A percentile compares a stretch with the other conserved stretches of the same genome.
Evolutionary conservation across 148 eudicot genomes (phyloP).

Genomic region (Amaranthus palmeri): DNA sequence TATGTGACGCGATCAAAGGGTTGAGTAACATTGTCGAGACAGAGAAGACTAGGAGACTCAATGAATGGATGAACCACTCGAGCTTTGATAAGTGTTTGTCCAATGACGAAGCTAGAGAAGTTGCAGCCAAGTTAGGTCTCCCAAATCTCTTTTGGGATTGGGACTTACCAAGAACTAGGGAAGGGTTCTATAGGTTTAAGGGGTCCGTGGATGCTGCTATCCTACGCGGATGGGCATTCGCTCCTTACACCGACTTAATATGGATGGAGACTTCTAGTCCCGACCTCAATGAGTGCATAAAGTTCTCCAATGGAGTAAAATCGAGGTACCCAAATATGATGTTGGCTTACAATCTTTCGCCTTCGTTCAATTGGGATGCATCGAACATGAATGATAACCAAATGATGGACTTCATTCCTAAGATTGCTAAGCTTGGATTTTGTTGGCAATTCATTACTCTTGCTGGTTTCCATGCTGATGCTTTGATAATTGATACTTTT

Average conservation of each 20-base stretch:
- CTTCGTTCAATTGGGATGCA: conserved; percentile 90
- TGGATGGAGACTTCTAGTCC: conserved; percentile 87
- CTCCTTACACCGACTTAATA: conserved; percentile 48
- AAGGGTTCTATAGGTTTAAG: conserved; percentile 69
- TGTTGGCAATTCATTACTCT: conserved; percentile 80
- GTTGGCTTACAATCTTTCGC: conserved; percentile 75
- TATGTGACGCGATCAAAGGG: conserved; percentile 41
- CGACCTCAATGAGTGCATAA: conserved; percentile 55
- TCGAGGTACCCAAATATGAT: conserved; percentile 47
- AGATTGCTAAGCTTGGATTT: conserved; percentile 60
- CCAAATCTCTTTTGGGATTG: conserved; percentile 65
- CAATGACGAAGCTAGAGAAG: conserved; percentile 45
- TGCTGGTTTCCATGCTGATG: conserved; percentile 77
- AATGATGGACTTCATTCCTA: conserved; percentile 73
- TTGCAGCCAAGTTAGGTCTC: conserved; percentile 47
- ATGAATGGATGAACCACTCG: conserved; percentile 54
- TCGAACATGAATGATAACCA: conserved; percentile 67
- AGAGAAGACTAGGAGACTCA: conserved; percentile 47
- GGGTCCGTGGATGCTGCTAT: conserved; percentile 68
- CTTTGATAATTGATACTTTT: conserved; percentile 61
- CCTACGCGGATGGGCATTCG: conserved; percentile 73
- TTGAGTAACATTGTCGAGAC: conserved; percentile 30
- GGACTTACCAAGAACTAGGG: conserved; percentile 76
- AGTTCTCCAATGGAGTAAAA: conserved; percentile 55
- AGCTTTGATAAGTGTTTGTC: conserved; percentile 50